These are phyloP conservation scores for Scutellospora calospora DNA, from an alignment of 371 early-diverging fungal species.

Conservation along the genomic window DNA sequence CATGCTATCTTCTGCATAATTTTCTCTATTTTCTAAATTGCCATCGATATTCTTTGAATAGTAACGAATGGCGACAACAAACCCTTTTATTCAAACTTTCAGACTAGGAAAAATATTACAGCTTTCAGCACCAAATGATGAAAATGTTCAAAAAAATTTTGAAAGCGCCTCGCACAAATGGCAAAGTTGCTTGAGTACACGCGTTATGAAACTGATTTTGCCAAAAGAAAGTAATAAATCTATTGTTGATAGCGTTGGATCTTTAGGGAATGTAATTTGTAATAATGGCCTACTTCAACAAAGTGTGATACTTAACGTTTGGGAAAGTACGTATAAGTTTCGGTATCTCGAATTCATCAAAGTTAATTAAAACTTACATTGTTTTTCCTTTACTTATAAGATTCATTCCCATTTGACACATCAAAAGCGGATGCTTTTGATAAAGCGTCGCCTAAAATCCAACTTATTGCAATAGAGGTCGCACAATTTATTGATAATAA, in stretches of 20 bases:
- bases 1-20: too few species aligned
- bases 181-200: slow-evolving; percentile 24
- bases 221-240: background rate
- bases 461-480: background rate
- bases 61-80: background rate
- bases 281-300: background rate
- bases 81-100: slow-evolving; percentile 14
- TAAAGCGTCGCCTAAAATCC: background rate
- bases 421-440: background rate
- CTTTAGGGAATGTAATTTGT: background rate
- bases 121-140: background rate
- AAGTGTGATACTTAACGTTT: background rate
- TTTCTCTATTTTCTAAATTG: too few species aligned
- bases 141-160: background rate
- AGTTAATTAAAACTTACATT: background rate
- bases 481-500: background rate
- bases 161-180: background rate
- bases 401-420: background rate
- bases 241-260: too few species aligned
- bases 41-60: too few species aligned
- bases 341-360: background rate
- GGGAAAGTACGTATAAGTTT: slow-evolving; percentile 6
- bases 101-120: slow-evolving; percentile 6
- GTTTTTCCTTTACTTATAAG: background rate
- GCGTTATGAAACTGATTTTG: slow-evolving; percentile 6